phyloP scores from a whole-genome alignment of 129 eudicot genomes.

The Mikania micrantha region DNA sequence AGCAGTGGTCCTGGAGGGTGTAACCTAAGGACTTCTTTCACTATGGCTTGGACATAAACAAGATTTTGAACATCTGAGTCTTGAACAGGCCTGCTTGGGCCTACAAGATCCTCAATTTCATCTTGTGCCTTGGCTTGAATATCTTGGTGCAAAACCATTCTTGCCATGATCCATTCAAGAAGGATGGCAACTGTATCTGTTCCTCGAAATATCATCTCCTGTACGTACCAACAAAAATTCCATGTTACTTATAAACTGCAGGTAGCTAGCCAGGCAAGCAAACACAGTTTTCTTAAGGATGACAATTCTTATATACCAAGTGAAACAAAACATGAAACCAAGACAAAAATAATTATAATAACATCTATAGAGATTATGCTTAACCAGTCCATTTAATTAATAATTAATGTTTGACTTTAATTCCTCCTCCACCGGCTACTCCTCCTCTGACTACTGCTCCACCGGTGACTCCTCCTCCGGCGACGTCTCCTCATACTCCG shows the following conservation, averaged over 20 bases:
- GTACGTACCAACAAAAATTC: not conserved
- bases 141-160: constrained; percentile 74
- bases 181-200: constrained; percentile 73
- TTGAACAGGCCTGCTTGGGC: constrained; percentile 30
- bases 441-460: too few relatives aligned
- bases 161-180: constrained; percentile 78
- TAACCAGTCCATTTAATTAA: too few relatives aligned
- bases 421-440: too few relatives aligned
- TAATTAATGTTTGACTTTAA: too few relatives aligned
- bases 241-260: too few relatives aligned
- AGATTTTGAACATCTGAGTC: constrained; percentile 66
- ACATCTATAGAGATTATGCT: too few relatives aligned
- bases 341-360: too few relatives aligned
- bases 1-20: constrained; percentile 95
- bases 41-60: constrained; percentile 60
- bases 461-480: too few relatives aligned
- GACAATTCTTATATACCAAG: too few relatives aligned
- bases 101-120: constrained; percentile 39
- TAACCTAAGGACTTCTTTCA: constrained; percentile 67
- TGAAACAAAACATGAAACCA: too few relatives aligned
- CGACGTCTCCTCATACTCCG: too few relatives aligned
- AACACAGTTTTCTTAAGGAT: too few relatives aligned
- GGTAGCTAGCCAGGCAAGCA: not conserved
- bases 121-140: constrained; percentile 59
- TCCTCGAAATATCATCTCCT: constrained; percentile 92